Evolutionary conservation across 345 rosid species (phyloP).

Genomic region (Pelargonium nanum): DNA sequence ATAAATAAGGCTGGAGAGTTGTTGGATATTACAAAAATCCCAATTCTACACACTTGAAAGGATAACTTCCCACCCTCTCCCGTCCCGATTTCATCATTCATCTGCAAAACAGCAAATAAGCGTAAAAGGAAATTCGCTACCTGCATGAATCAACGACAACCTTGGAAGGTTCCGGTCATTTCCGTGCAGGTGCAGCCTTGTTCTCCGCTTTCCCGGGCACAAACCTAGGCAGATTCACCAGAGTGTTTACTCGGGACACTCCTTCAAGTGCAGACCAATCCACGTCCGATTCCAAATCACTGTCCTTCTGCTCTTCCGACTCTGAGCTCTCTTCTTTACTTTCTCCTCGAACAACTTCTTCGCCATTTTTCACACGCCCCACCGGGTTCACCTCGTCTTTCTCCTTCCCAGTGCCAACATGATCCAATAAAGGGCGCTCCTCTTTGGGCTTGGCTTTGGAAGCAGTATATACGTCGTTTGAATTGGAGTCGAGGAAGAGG

Average conservation of each 20-base stretch:
- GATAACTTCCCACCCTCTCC: constrained; percentile 48
- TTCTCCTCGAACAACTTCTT: constrained; percentile 18
- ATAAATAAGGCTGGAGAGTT: constrained; percentile 16
- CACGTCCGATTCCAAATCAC: constrained; percentile 29
- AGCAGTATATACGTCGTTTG: constrained; percentile 30
- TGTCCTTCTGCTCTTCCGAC: constrained; percentile 24
- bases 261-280: constrained; percentile 97
- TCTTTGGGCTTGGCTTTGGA: constrained; percentile 30
- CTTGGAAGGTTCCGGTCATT: constrained; percentile 12
- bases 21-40: constrained; percentile 36
- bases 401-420: constrained; percentile 15
- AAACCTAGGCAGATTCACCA: constrained; percentile 67
- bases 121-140: not conserved
- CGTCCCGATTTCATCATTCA: constrained; percentile 20
- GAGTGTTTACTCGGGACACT: constrained; percentile 82
- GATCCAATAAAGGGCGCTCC: constrained; percentile 16
- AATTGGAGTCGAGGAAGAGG: constrained; percentile 54
- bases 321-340: constrained; percentile 11
- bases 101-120: constrained; percentile 10
- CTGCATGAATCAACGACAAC: constrained; percentile 9
- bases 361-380: constrained; percentile 21
- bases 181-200: constrained; percentile 17
- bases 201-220: constrained; percentile 47
- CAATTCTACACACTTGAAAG: constrained; percentile 36
- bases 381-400: constrained; percentile 24